These are phyloP conservation scores for Emmonsiellopsis sp. DNA, from an alignment of 2,329 filamentous ascomycete genomes.

Conservation along the genomic window DNA sequence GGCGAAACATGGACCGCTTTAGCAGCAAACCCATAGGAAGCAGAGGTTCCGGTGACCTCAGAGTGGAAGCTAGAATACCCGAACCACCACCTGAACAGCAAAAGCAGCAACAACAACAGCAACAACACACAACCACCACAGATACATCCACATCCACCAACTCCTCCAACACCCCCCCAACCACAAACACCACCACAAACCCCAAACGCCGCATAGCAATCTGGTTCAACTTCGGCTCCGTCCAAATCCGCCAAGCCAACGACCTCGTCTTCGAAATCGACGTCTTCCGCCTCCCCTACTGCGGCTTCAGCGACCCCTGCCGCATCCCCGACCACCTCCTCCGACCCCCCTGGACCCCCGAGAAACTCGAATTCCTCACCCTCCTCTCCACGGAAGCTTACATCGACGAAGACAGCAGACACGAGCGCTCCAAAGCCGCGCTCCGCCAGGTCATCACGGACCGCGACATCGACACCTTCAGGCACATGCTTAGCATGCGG, in stretches of 20 bases:
- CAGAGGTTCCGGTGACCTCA: constrained; percentile 25
- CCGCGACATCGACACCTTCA: constrained; percentile 26
- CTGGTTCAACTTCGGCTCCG: constrained; percentile 30
- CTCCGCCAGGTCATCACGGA: constrained; percentile 27
- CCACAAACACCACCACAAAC: not conserved
- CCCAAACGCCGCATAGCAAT: constrained; percentile 17
- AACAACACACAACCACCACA: constrained; percentile 4
- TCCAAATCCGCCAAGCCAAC: constrained; percentile 23
- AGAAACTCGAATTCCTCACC: constrained; percentile 30
- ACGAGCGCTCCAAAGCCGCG: constrained; percentile 22
- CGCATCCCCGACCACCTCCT: constrained; percentile 33
- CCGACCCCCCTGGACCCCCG: constrained; percentile 27
- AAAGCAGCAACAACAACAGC: not conserved
- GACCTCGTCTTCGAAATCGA: constrained; percentile 23
- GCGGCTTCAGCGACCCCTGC: constrained; percentile 15
- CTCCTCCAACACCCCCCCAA: not conserved
- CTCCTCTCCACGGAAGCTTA: constrained; percentile 28
- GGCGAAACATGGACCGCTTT: constrained; percentile 15
- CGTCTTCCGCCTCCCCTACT: constrained; percentile 27
- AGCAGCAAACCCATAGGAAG: constrained; percentile 17
- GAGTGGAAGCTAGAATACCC: constrained; percentile 15
- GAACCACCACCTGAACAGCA: not conserved
- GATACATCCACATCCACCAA: not conserved
- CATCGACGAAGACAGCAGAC: constrained; percentile 26
- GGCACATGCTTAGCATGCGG: constrained; percentile 20